Conservation (phyloP, 768 basidiomycete genomes). For the Collybiopsis luxurians region DNA sequence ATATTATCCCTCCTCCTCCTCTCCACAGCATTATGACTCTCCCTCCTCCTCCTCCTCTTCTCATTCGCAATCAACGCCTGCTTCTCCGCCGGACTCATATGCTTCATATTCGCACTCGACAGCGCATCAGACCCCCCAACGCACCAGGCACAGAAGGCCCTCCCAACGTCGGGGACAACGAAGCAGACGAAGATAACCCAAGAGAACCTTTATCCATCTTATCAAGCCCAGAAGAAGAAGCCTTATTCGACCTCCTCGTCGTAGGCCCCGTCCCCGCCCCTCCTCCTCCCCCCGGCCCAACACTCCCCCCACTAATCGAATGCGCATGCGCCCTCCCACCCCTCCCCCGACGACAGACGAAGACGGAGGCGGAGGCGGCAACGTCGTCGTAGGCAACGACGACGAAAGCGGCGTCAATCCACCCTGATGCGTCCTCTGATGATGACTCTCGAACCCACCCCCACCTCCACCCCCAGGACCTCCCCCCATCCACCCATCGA, state of each 20-base stretch:
- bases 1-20: slow-evolving; percentile 86
- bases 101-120: not conserved
- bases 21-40: slow-evolving; percentile 93
- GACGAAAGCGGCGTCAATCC: slow-evolving; percentile 3
- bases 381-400: not conserved
- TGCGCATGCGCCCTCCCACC: not conserved
- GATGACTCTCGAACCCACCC: no score
- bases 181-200: not conserved
- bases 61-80: slow-evolving; percentile 70
- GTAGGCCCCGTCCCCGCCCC: not conserved
- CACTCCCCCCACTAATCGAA: not conserved
- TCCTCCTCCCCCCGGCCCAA: no score
- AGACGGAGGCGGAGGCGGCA: not conserved
- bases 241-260: not conserved
- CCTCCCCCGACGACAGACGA: not conserved
- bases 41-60: slow-evolving; percentile 76
- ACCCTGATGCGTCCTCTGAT: no score
- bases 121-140: not conserved
- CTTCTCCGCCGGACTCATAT: slow-evolving; percentile 30
- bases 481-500: not conserved
- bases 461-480: no score
- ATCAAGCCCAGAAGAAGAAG: not conserved
- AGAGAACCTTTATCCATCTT: no score
- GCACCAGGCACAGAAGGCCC: no score
- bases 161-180: not conserved